phyloP scores from a whole-genome alignment of 2,329 filamentous ascomycete species.

The Raffaelea deltoideospora region DNA sequence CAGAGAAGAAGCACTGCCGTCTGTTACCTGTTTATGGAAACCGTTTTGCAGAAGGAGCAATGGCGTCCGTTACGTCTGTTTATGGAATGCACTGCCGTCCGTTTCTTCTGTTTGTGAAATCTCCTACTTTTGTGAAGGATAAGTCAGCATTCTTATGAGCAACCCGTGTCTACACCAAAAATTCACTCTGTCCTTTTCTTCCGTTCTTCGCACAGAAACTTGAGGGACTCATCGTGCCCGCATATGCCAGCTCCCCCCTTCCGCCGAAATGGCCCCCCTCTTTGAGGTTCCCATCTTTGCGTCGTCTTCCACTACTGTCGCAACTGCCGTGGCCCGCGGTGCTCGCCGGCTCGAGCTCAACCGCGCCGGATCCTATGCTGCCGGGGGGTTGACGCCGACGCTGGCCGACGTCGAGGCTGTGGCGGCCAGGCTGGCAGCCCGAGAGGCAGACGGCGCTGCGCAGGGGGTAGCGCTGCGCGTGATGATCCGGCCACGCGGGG shows the following conservation, averaged over 20 bases:
- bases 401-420: conserved; percentile 22
- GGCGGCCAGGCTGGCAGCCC: neutral
- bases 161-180: neutral
- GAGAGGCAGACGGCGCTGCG: conserved; percentile 5
- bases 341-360: conserved; percentile 40
- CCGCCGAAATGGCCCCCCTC: neutral
- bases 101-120: no score
- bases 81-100: no score
- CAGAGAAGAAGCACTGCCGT: no score
- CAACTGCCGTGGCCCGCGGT: conserved; percentile 24
- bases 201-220: neutral
- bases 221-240: neutral
- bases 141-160: no score
- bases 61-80: no score
- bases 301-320: conserved; percentile 21
- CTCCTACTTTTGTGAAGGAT: no score
- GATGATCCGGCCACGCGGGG: conserved; percentile 38
- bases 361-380: conserved; percentile 29
- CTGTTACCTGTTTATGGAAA: no score
- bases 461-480: conserved; percentile 27
- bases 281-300: conserved; percentile 42
- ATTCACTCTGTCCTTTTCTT: neutral
- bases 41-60: no score
- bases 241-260: no score
- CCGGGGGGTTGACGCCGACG: conserved; percentile 36